Evolutionary conservation across 2,329 filamentous ascomycete species (phyloP), one percentile per base, ranked within the genome.

Genomic region (Fusarium sp.): DNA sequence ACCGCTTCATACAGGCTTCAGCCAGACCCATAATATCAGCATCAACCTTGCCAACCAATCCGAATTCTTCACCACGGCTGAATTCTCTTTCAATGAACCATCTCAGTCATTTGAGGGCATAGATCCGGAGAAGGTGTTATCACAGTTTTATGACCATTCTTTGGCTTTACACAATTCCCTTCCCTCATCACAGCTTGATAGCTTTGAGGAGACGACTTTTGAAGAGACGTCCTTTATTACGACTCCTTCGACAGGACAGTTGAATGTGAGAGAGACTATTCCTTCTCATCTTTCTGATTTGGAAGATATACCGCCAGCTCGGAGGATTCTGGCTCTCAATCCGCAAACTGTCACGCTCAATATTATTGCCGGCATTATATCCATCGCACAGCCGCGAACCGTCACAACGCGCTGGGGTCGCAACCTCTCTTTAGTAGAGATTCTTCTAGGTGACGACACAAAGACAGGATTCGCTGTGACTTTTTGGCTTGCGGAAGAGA

Each of bases 361-460:
- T 78, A 80, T 97, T 9, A 87, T 98, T n/a, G 93, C 90, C 14
- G 93, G 91, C 6, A 85, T 98, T 49, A 91, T 97, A 67, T 90
- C 91, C 15, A 86, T 94, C 52, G 86, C 91, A 2, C 86, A 90
- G 40, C 86, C 92, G 2, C 89, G 92, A 27, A 86, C 86, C 4
- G 89, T 97, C 23, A 87, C 84, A 33, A 93, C 94, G 0, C 86
- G 88, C 41, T 91, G 88, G 82, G 88, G 91, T 30, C 81, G 82
- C 14, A 84, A 85, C 10, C 85, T 91, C 55, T 88, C 92, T 9
- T 85, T 97, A 6, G 83, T 95, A 42, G 94, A 97, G 79, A 80
- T 96, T 4, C 84, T 95, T 2, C 89, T 98, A 2, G 95, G 93
- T 8, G 95, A 98, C 79, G 93, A 97, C 55, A 97, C 94, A 1